Percentiles rank a stretch among this genome's conserved stretches.
phyloP scores from a whole-genome alignment of 2,329 filamentous ascomycete genomes.

The Exophiala oligosperma region DNA sequence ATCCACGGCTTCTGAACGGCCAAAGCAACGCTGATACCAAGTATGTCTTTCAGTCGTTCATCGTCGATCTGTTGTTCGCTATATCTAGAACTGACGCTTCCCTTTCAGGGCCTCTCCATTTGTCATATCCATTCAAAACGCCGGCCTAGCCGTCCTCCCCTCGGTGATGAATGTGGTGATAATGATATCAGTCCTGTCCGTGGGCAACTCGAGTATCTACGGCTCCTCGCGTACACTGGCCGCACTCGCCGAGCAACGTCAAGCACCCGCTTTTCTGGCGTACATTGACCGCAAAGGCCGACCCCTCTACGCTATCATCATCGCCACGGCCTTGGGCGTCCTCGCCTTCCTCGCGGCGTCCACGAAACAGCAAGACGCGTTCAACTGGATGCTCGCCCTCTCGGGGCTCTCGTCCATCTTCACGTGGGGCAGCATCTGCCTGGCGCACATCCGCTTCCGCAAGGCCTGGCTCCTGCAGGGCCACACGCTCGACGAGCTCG shows the following conservation, averaged over 20 bases:
- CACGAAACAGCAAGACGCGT: conserved; percentile 52
- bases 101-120: conserved; percentile 57
- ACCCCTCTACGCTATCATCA: conserved; percentile 42
- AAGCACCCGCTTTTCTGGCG: conserved; percentile 46
- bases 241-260: conserved; percentile 50
- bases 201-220: conserved; percentile 60
- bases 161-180: conserved; percentile 69
- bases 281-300: conserved; percentile 49
- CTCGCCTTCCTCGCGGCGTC: conserved; percentile 43
- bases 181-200: conserved; percentile 60
- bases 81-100: background rate
- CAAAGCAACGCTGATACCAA: conserved; percentile 41
- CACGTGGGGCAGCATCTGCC: conserved; percentile 66
- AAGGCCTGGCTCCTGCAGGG: conserved; percentile 59
- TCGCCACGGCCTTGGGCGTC: conserved; percentile 42
- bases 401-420: conserved; percentile 65
- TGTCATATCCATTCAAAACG: conserved; percentile 64
- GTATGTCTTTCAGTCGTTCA: conserved; percentile 4
- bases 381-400: conserved; percentile 65
- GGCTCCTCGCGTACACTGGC: conserved; percentile 59
- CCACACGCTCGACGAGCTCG: conserved; percentile 63
- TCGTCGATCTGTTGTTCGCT: background rate
- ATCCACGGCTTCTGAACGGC: conserved; percentile 42
- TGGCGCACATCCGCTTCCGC: conserved; percentile 69
- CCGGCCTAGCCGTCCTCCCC: conserved; percentile 61